Conservation (phyloP, 2,329 filamentous ascomycete genomes). For the Myriosclerotinia curreyana region DNA sequence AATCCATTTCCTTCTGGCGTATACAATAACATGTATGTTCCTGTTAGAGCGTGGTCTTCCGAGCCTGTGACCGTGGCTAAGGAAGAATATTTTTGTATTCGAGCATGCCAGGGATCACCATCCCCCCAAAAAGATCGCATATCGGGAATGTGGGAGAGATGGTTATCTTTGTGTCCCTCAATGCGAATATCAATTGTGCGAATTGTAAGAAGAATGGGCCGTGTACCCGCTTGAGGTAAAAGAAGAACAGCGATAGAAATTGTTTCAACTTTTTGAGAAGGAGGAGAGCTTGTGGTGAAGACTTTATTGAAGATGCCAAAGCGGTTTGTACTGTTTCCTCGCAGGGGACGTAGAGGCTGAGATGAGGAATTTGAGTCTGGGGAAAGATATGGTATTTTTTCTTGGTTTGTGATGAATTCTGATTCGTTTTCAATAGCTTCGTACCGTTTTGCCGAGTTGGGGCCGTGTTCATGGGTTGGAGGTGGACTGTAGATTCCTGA, state of each 20-base stretch:
- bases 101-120: conserved; percentile 17
- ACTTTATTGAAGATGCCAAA: conserved; percentile 17
- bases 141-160: conserved; percentile 20
- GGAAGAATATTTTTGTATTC: conserved; percentile 17
- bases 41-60: conserved; percentile 12
- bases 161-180: conserved; percentile 17
- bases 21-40: conserved; percentile 21
- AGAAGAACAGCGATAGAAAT: conserved; percentile 12
- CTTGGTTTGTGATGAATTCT: conserved; percentile 15
- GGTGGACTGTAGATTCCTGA: conserved; percentile 13
- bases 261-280: conserved; percentile 16
- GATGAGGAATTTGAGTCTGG: background rate
- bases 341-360: background rate
- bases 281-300: conserved; percentile 9
- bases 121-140: conserved; percentile 23
- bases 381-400: background rate
- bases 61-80: background rate
- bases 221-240: conserved; percentile 17
- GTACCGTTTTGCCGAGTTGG: conserved; percentile 13
- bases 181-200: conserved; percentile 21
- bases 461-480: conserved; percentile 4
- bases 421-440: background rate
- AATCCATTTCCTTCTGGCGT: conserved; percentile 16
- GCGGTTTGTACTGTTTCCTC: background rate
- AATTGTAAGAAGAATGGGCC: conserved; percentile 10